Evolutionary conservation across 2,329 filamentous ascomycete species (phyloP), one percentile per base, ranked within the genome.

Genomic region (Hypoxylon sp.): DNA sequence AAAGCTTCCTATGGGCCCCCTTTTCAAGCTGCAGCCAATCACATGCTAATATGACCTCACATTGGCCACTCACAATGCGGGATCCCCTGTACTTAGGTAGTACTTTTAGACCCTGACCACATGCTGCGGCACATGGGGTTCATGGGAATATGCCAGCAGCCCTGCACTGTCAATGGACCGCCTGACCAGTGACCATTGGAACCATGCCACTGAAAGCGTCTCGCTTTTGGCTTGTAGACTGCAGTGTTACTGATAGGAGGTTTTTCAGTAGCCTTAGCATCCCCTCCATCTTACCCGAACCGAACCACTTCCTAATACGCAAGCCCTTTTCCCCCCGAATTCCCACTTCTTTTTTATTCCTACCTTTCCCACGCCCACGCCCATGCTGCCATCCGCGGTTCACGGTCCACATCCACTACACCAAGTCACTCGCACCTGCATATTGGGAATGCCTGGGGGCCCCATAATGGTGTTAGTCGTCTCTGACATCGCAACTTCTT

Each of bases 401-500:
- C 64, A 64, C 60, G 57, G 61, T 67, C 56, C 64, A 44, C 41
- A 8, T 17, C 41, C 17, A 44, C n/a, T 10, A 20, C 39, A 43
- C 56, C 47, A 63, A 67, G 37, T 41, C 37, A 41, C 37, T 41
- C 37, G n/a, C 62, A 67, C 62, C 65, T 68, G 65, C 65, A 68
- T 68, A 59, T 62, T 59, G 58, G 37, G 43, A 59, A 56, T 41
- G 44, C 57, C 64, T 50, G 60, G 64, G 64, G 64, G 57, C 64
- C 60, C 64, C 64, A 61, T 67, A 67, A 62, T 49, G 50, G 11
- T 56, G 62, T 34, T 57, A 54, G 53, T 47, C 53, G 55, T 56
- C 56, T 65, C 62, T 65, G 50, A 65, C 59, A 68, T 68, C 62
- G 64, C 56, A 58, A 32, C 46, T 39, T 53, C 51, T 59, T 59